Evolutionary conservation across 2,329 filamentous ascomycete genomes (phyloP).

Genomic region (Xylariaceae sp.): DNA sequence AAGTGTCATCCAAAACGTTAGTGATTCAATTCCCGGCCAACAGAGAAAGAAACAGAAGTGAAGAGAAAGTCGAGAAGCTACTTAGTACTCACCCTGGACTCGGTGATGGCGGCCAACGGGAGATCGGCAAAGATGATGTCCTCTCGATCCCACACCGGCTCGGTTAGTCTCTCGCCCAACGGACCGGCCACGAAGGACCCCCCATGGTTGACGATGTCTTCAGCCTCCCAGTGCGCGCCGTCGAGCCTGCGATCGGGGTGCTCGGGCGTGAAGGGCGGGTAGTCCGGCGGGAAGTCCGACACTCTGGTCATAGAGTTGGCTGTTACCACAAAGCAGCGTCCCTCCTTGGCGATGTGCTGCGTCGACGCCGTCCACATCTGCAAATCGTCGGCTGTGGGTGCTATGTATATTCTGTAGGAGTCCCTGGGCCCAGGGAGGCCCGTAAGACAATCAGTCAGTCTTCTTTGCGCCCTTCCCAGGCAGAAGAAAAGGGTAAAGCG

Average conservation of each 20-base stretch:
- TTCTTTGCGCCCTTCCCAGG: too few species aligned
- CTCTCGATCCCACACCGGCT: slow-evolving; percentile 37
- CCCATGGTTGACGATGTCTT: slow-evolving; percentile 36
- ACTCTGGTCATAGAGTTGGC: slow-evolving; percentile 38
- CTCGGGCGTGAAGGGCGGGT: slow-evolving; percentile 36
- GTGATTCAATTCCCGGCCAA: too few species aligned
- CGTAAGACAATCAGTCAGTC: too few species aligned
- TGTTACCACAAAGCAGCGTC: slow-evolving; percentile 38
- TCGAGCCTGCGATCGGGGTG: slow-evolving; percentile 35
- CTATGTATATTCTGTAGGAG: slow-evolving; percentile 30
- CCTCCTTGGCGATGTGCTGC: slow-evolving; percentile 42
- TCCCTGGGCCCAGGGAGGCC: too few species aligned
- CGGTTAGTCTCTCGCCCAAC: slow-evolving; percentile 33
- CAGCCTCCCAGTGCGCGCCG: slow-evolving; percentile 32
- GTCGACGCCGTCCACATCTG: slow-evolving; percentile 36
- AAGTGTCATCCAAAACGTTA: too few species aligned
- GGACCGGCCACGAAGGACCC: slow-evolving; percentile 38
- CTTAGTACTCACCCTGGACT: slow-evolving; percentile 35
- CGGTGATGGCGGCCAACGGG: slow-evolving; percentile 30
- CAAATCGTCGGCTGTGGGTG: slow-evolving; percentile 31
- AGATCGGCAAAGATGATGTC: slow-evolving; percentile 35
- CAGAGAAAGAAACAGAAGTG: too few species aligned
- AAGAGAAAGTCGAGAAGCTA: too few species aligned
- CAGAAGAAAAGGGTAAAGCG: too few species aligned
- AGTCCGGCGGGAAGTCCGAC: slow-evolving; percentile 37